phyloP scores from a whole-genome alignment of 2,329 filamentous ascomycete genomes.

The Dactylellina leptospora region DNA sequence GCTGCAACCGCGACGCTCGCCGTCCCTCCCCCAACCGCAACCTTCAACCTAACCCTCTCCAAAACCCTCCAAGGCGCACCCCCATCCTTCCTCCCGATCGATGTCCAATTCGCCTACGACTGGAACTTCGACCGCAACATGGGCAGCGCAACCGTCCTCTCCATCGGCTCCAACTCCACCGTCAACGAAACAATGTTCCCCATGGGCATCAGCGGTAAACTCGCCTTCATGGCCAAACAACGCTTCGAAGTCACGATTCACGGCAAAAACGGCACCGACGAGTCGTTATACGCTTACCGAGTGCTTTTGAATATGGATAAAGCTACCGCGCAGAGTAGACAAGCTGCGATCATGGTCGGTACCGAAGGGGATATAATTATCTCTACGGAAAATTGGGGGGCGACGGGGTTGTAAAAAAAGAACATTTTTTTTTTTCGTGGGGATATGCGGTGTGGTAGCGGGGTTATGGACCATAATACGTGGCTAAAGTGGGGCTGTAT shows the following conservation, averaged over 20 bases:
- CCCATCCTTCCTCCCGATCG: slow-evolving; percentile 33
- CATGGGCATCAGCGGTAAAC: slow-evolving; percentile 26
- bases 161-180: slow-evolving; percentile 35
- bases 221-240: slow-evolving; percentile 43
- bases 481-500: not conserved
- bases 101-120: slow-evolving; percentile 44
- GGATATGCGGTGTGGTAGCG: no score
- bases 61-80: slow-evolving; percentile 23
- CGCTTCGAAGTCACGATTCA: slow-evolving; percentile 31
- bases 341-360: slow-evolving; percentile 45
- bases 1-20: not conserved
- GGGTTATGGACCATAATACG: no score
- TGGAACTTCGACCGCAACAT: slow-evolving; percentile 39
- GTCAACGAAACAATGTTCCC: slow-evolving; percentile 33
- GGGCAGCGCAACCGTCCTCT: slow-evolving; percentile 37
- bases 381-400: slow-evolving; percentile 44
- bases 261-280: not conserved
- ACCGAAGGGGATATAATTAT: slow-evolving; percentile 42
- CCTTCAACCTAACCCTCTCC: slow-evolving; percentile 46
- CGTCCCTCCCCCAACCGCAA: slow-evolving; percentile 31
- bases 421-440: not conserved
- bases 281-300: slow-evolving; percentile 43
- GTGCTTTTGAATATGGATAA: slow-evolving; percentile 52
- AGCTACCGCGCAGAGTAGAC: slow-evolving; percentile 14
- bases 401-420: slow-evolving; percentile 15